phyloP scores from a whole-genome alignment of 2,329 filamentous ascomycete species.

The Septoria petroselini region DNA sequence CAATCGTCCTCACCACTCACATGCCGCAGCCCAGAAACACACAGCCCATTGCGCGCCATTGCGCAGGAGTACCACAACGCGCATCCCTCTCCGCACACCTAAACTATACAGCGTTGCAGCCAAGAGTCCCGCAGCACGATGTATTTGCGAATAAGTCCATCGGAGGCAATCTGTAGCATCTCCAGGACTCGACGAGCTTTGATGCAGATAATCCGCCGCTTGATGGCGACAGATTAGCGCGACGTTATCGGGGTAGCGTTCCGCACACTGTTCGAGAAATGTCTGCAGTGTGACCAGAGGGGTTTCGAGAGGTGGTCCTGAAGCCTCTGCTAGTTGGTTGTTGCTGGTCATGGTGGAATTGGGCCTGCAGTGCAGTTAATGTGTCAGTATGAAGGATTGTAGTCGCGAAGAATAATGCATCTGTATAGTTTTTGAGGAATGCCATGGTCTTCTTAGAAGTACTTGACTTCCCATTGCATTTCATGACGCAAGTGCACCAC shows the following conservation, averaged over 20 bases:
- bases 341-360: neutral
- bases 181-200: neutral
- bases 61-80: conserved; percentile 1
- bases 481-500: no score
- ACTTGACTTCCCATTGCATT: no score
- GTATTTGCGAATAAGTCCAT: conserved; percentile 13
- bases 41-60: conserved; percentile 10
- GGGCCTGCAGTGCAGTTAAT: no score
- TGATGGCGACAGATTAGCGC: neutral
- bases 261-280: neutral
- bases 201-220: neutral
- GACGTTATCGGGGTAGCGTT: neutral
- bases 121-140: neutral
- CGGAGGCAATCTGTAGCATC: neutral
- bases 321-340: neutral
- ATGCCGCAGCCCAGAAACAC: neutral
- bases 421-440: no score
- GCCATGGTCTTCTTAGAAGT: no score
- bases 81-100: conserved; percentile 6
- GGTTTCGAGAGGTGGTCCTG: neutral
- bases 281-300: neutral
- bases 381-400: no score
- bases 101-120: conserved; percentile 1
- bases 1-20: neutral
- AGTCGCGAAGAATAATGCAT: no score